Evolutionary conservation across 2,329 filamentous ascomycete species (phyloP), one percentile per base, ranked within the genome.

Genomic region (Coniosporium tulheliwenetii): DNA sequence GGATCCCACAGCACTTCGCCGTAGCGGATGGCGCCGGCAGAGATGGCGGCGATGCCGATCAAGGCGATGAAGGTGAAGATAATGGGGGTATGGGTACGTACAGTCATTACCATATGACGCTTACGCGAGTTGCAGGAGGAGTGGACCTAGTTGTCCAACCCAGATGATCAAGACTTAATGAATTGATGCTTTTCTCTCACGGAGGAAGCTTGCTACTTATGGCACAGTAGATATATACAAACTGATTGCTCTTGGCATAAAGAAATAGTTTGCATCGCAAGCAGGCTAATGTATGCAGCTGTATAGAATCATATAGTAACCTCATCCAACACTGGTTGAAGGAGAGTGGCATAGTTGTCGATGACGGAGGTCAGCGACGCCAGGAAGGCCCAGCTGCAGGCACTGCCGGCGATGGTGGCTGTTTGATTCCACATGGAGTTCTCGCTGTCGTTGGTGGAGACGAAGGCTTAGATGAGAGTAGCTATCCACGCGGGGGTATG

Each of bases 381-480:
- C 47, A 73, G 45, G 26, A 70, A 73, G 4, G 69, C 56, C 66
- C 70, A 75, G 37, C 65, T 66, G 46, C 75, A 75, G 32, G 63
- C 57, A 13, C 62, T 62, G 0, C 71, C 71, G 1, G 57, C 54
- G 5, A 74, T 56, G 0, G 61, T 66, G 3, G 64, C 50, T 14
- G 60, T 62, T 40, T 69, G 62, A 14, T 58, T 47, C 44, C 69
- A 69, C 43, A 74, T 57, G 2, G 50, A 57, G 5, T 69, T 63
- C 1, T 55, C 56, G n/a, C 69, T 69, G 14, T 70, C 69, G 3
- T 71, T 69, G 39, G 72, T 71, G 4, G 64, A 60, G 2, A 69
- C 66, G 44, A 80, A 67, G 3, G 70, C 70, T 75, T 76, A 81
- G 37, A 75, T 70, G 50, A 81, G 63, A 15, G 76, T 77, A 2